These are phyloP conservation scores for Fomes fomentarius DNA, from an alignment of 1,284 basidiomycete genomes.

Conservation along the genomic window DNA sequence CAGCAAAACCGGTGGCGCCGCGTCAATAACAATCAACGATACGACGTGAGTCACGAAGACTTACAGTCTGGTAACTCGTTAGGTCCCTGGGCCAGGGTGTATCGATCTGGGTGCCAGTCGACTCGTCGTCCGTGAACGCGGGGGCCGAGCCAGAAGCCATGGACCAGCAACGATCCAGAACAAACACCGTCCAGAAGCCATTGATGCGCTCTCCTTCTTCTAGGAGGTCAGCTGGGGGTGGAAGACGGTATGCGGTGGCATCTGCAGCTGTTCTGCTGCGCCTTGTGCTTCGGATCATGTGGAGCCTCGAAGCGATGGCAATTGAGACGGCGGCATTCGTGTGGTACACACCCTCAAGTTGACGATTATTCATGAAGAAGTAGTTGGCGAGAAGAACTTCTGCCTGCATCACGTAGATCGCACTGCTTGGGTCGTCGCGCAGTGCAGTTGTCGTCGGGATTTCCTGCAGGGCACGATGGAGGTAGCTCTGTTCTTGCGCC, in stretches of 20 bases:
- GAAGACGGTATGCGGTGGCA: constrained; percentile 27
- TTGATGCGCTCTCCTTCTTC: constrained; percentile 50
- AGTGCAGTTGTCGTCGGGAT: constrained; percentile 36
- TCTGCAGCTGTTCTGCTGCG: constrained; percentile 18
- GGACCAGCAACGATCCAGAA: constrained; percentile 46
- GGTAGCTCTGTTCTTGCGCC: constrained; percentile 30
- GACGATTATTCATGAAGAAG: constrained; percentile 42
- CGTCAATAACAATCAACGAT: not conserved
- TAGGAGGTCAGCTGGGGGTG: constrained; percentile 38
- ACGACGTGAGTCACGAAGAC: constrained; percentile 6
- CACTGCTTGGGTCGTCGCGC: constrained; percentile 37
- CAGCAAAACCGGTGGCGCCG: not conserved
- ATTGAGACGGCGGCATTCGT: constrained; percentile 45
- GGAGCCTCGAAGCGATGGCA: constrained; percentile 41
- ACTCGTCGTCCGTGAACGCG: constrained; percentile 34
- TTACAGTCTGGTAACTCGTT: constrained; percentile 33
- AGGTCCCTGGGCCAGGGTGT: constrained; percentile 47
- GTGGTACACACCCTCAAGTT: constrained; percentile 48
- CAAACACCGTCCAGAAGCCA: constrained; percentile 50
- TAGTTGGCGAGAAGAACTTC: constrained; percentile 50
- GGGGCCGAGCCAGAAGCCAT: constrained; percentile 40
- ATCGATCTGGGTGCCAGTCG: constrained; percentile 38
- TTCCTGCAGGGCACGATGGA: constrained; percentile 34
- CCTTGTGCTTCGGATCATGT: constrained; percentile 36
- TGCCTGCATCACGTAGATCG: constrained; percentile 47